These are phyloP conservation scores for Hericium erinaceus DNA, from an alignment of 768 basidiomycete species.

Conservation along the genomic window DNA sequence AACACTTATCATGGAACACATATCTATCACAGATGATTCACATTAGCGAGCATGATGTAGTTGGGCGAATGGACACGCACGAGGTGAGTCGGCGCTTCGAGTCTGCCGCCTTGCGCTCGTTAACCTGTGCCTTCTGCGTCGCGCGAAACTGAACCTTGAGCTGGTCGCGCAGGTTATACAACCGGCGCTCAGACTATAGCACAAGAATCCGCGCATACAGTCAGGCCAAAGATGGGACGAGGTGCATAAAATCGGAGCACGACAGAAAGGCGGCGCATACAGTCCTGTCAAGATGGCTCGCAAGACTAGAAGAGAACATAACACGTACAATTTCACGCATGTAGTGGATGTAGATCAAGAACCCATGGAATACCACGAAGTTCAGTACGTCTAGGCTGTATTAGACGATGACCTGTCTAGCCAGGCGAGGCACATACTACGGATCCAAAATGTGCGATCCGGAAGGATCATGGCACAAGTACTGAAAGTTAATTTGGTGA, in stretches of 20 bases:
- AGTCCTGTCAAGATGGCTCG: neutral
- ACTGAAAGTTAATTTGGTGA: neutral
- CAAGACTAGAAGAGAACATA: constrained; percentile 6
- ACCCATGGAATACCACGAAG: constrained; percentile 70
- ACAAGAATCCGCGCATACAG: neutral
- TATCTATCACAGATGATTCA: constrained; percentile 32
- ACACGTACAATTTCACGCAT: constrained; percentile 31
- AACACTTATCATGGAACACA: constrained; percentile 67
- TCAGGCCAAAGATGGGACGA: too few species aligned
- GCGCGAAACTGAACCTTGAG: constrained; percentile 46
- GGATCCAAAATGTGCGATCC: constrained; percentile 25
- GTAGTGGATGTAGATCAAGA: constrained; percentile 62
- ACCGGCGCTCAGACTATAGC: constrained; percentile 32
- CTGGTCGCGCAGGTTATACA: constrained; percentile 42
- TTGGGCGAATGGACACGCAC: constrained; percentile 37
- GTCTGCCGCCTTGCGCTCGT: constrained; percentile 65
- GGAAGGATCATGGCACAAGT: constrained; percentile 24
- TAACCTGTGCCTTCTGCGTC: constrained; percentile 50
- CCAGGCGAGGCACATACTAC: constrained; percentile 23
- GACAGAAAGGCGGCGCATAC: too few species aligned
- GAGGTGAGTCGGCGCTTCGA: constrained; percentile 76
- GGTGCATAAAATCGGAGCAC: too few species aligned
- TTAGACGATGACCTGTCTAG: constrained; percentile 3
- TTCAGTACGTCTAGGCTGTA: constrained; percentile 45
- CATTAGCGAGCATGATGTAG: neutral